Conservation (phyloP, 202 grass and related monocot species). For the Musa balbisiana region DNA sequence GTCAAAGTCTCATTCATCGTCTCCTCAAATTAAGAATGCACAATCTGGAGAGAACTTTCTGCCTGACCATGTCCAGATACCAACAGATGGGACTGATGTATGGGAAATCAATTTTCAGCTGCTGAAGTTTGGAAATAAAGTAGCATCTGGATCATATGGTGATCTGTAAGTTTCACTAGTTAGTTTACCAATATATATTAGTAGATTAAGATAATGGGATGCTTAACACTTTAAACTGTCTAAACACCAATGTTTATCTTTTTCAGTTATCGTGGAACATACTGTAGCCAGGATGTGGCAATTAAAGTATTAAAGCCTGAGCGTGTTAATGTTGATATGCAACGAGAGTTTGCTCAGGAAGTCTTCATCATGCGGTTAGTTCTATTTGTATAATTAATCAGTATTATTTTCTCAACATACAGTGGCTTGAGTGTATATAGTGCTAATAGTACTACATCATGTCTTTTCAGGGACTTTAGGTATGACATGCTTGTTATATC, state of each 20-base stretch:
- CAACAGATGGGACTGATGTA: slow-evolving; percentile 75
- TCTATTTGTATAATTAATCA: neutral
- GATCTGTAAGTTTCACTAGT: slow-evolving; percentile 69
- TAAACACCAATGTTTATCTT: slow-evolving; percentile 12
- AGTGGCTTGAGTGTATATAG: neutral
- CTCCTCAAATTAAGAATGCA: slow-evolving; percentile 25
- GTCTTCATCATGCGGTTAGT: slow-evolving; percentile 89
- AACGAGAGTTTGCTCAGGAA: slow-evolving; percentile 92
- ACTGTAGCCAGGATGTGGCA: slow-evolving; percentile 89
- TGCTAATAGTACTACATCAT: neutral
- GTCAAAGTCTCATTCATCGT: slow-evolving; percentile 36
- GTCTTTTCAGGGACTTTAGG: neutral
- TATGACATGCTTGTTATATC: neutral
- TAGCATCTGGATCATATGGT: slow-evolving; percentile 77
- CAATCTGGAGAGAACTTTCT: slow-evolving; percentile 32
- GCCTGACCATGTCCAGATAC: slow-evolving; percentile 43
- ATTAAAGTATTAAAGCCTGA: slow-evolving; percentile 95
- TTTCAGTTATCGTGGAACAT: slow-evolving; percentile 70
- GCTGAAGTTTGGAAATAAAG: slow-evolving; percentile 72
- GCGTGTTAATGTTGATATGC: slow-evolving; percentile 61
- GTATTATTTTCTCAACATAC: neutral
- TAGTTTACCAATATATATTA: neutral
- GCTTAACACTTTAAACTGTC: neutral
- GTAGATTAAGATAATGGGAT: neutral
- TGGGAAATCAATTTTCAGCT: slow-evolving; percentile 84